Percentiles rank a stretch among this genome's conserved stretches.
Conservation (phyloP, 352 stramenopile species). For the Thraustotheca clavata region DNA sequence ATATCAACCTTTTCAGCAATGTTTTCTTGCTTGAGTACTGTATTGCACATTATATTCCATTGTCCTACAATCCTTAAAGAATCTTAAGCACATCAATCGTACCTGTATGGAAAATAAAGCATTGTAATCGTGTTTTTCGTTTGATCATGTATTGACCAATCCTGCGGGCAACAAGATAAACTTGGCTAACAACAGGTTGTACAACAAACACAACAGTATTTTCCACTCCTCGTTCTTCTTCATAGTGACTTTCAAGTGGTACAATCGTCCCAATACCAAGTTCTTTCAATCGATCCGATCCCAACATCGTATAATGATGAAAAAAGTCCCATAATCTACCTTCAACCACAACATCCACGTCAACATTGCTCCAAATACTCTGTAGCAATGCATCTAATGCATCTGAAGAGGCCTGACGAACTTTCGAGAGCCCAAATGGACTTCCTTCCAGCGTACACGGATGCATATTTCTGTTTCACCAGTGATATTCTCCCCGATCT, state of each 20-base stretch:
- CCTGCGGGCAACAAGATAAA: conserved; percentile 7
- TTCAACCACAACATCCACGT: conserved; percentile 1
- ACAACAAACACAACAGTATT: conserved; percentile 9
- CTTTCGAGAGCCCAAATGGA: conserved; percentile 1
- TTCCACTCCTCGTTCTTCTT: neutral
- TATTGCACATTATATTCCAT: conserved; percentile 9
- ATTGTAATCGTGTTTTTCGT: neutral
- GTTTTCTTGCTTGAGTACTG: neutral
- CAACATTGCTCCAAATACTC: neutral
- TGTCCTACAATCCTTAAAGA: neutral
- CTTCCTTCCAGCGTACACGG: conserved; percentile 11
- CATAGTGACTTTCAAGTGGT: neutral
- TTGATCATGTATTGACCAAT: neutral
- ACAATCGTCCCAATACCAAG: neutral
- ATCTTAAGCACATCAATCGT: neutral
- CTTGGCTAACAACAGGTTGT: neutral
- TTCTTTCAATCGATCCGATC: neutral
- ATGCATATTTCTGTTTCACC: too few relatives aligned
- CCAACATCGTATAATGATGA: neutral
- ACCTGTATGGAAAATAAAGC: conserved; percentile 7
- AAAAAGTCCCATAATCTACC: conserved; percentile 1
- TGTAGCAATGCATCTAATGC: neutral
- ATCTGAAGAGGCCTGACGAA: conserved; percentile 7
- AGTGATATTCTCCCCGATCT: too few relatives aligned
- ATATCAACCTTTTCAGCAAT: neutral